Conservation (phyloP, 306 rosid genomes). For the Morella rubra region DNA sequence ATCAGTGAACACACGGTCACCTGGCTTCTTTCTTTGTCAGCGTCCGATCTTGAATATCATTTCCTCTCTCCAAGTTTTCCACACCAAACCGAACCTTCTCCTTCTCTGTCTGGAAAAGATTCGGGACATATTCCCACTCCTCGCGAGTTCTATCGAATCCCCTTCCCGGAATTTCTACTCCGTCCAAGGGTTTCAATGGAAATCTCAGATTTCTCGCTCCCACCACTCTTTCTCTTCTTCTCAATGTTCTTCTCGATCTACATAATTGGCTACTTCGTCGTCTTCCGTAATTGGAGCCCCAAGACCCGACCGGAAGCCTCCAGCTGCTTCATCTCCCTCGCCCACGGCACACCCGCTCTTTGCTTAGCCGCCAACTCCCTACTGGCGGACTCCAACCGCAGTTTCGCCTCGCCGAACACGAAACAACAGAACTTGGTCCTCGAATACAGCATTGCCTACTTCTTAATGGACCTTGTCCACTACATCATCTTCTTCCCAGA, state of each 20-base stretch:
- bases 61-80: not conserved
- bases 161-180: not conserved
- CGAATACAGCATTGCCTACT: slow-evolving; percentile 88
- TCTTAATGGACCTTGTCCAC: slow-evolving; percentile 75
- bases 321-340: slow-evolving; percentile 70
- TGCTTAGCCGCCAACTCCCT: slow-evolving; percentile 49
- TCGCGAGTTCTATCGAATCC: not conserved
- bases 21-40: too few relatives aligned
- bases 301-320: slow-evolving; percentile 84
- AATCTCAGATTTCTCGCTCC: slow-evolving; percentile 1
- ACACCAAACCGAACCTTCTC: not conserved
- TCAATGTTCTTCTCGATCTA: slow-evolving; percentile 48
- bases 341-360: slow-evolving; percentile 87
- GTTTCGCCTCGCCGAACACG: slow-evolving; percentile 63
- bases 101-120: not conserved
- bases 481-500: slow-evolving; percentile 60
- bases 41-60: too few relatives aligned
- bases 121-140: too few relatives aligned
- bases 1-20: too few relatives aligned
- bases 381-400: slow-evolving; percentile 37
- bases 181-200: slow-evolving; percentile 8
- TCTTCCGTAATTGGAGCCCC: slow-evolving; percentile 65
- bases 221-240: slow-evolving; percentile 47
- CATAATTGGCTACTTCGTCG: slow-evolving; percentile 51
- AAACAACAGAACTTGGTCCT: slow-evolving; percentile 54